A percentile compares a stretch with the other conserved stretches of the same genome.
Conservation (phyloP, 495 filamentous ascomycete species). For the Xylaria longipes region DNA sequence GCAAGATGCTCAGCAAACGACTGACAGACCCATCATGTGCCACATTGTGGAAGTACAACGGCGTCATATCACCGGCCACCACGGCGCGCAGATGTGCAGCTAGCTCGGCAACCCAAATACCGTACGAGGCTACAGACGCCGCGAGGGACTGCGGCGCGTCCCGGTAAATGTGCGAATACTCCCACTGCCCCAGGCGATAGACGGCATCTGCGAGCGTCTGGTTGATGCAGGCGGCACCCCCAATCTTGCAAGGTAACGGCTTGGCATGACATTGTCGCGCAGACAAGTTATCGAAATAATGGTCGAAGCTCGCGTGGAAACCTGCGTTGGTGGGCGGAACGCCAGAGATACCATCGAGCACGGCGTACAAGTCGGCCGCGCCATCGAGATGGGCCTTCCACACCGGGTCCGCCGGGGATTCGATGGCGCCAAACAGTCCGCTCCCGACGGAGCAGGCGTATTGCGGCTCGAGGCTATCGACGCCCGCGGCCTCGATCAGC, state of each 20-base stretch:
- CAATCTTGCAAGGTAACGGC: slow-evolving; percentile 64
- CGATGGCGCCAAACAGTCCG: slow-evolving; percentile 53
- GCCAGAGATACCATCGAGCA: slow-evolving; percentile 66
- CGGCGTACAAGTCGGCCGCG: slow-evolving; percentile 54
- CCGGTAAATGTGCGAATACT: slow-evolving; percentile 73
- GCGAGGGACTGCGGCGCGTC: slow-evolving; percentile 61
- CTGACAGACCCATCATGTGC: slow-evolving; percentile 73
- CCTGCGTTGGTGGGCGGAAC: slow-evolving; percentile 57
- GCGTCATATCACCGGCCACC: slow-evolving; percentile 42
- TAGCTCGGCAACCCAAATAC: slow-evolving; percentile 70
- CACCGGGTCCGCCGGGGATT: slow-evolving; percentile 48
- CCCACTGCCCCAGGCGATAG: slow-evolving; percentile 72
- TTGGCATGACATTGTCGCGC: slow-evolving; percentile 70
- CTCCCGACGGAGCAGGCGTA: slow-evolving; percentile 62
- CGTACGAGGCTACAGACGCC: slow-evolving; percentile 59
- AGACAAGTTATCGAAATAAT: slow-evolving; percentile 77
- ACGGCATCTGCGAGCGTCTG: slow-evolving; percentile 62
- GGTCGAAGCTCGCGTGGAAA: slow-evolving; percentile 70
- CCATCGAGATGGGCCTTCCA: slow-evolving; percentile 66
- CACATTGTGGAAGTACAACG: slow-evolving; percentile 69
- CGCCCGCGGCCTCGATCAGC: slow-evolving; percentile 51
- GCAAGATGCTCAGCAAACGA: slow-evolving; percentile 66
- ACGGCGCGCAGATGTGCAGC: slow-evolving; percentile 61
- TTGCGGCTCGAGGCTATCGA: slow-evolving; percentile 69
- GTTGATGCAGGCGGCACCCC: slow-evolving; percentile 57